Evolutionary conservation across 2,329 filamentous ascomycete species (phyloP), one percentile per base, ranked within the genome.

Genomic region (Botrytis elliptica): DNA sequence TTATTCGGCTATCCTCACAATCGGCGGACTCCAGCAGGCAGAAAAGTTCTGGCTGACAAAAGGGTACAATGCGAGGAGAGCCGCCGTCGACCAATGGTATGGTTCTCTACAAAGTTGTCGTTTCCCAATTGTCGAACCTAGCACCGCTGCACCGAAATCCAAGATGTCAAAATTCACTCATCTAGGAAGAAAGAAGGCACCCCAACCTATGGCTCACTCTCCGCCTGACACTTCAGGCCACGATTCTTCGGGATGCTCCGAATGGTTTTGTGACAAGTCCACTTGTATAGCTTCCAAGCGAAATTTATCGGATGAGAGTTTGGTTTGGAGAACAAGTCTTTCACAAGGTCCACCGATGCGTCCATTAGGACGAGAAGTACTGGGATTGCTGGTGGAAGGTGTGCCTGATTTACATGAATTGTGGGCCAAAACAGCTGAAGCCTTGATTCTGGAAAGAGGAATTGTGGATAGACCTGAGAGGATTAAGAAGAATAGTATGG

Each of bases 31-130:
- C 72, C 85, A 89, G 14, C 88, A 91, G 78, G 88, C 90, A 1
- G 88, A 91, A 77, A 84, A 86, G 63, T 85, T 91, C 52, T 91
- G 89, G 89, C 88, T 91, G 78, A 88, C 89, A 57, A 90, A 90
- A 78, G 88, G 89, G 2, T 91, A 91, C 81, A 91, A 90, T 78
- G 84, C 84, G 70, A 84, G 89, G 46, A 85, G 89, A 73, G 84
- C 84, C 33, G 86, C 87, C 2, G 89, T 91, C 25, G 89, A 91
- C 77, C 82, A 79, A 8, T 91, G 89, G 89, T 90, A 87, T 79
- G 84, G 84, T 59, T 84, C 83, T 29, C 81, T 91, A 14, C 83
- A 84, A 2, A 86, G 84, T 74, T 86, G 86, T 14, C 78, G 81
- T 33, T 52, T 44, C 10, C 46, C 70, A 14, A 18, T 65, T 38